A percentile compares a stretch with the other conserved stretches of the same genome.
phyloP scores from a whole-genome alignment of 129 eudicot genomes.

The Cynara cardunculus region DNA sequence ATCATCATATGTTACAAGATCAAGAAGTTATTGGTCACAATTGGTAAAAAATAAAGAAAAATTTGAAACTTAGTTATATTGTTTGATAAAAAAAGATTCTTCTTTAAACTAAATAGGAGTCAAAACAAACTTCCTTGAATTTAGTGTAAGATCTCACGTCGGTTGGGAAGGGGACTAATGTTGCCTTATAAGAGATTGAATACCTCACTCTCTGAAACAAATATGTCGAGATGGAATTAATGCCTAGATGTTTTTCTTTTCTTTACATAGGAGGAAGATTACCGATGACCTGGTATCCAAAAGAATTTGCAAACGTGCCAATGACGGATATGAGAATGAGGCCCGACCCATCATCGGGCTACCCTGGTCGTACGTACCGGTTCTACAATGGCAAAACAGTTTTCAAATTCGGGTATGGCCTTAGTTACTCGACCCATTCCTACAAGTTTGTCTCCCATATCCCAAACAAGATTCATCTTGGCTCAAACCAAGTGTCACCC shows the following conservation, averaged over 20 bases:
- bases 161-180: too few relatives aligned
- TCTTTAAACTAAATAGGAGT: too few relatives aligned
- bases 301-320: slow-evolving; percentile 43
- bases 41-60: neutral
- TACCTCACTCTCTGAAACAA: too few relatives aligned
- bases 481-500: slow-evolving; percentile 6
- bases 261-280: slow-evolving; percentile 53
- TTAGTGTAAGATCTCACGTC: too few relatives aligned
- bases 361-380: slow-evolving; percentile 70
- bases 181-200: too few relatives aligned
- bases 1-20: neutral
- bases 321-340: slow-evolving; percentile 84
- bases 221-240: neutral
- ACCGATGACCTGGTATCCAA: slow-evolving; percentile 79
- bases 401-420: slow-evolving; percentile 59
- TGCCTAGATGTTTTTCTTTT: neutral
- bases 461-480: slow-evolving; percentile 20
- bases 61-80: too few relatives aligned
- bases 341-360: slow-evolving; percentile 52
- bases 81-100: too few relatives aligned
- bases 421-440: slow-evolving; percentile 52
- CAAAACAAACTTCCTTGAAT: neutral
- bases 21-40: neutral
- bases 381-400: slow-evolving; percentile 58
- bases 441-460: slow-evolving; percentile 36